Conservation (phyloP, 805 yeast genomes). For the Ogataea siamensis region DNA sequence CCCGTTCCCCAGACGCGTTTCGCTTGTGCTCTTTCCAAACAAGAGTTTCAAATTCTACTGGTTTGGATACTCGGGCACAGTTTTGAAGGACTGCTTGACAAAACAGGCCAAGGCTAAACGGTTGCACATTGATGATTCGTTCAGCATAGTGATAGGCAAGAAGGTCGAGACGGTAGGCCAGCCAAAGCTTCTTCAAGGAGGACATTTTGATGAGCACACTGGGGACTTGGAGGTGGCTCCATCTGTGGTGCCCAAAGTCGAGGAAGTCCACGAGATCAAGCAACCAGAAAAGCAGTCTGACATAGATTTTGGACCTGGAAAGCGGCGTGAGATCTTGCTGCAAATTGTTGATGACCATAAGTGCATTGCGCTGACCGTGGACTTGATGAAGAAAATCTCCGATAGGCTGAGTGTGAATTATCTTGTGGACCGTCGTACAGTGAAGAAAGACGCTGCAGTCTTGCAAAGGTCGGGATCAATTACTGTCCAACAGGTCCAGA, state of each 20-base stretch:
- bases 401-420: conserved; percentile 38
- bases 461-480: conserved; percentile 34
- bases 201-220: conserved; percentile 5
- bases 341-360: conserved; percentile 45
- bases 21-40: conserved; percentile 10
- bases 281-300: conserved; percentile 4
- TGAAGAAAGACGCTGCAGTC: conserved; percentile 41
- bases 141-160: conserved; percentile 6
- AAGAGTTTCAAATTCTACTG: conserved; percentile 13
- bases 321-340: conserved; percentile 30
- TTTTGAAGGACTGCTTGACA: conserved; percentile 7
- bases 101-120: conserved; percentile 9
- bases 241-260: conserved; percentile 6
- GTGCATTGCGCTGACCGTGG: conserved; percentile 41
- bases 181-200: conserved; percentile 2
- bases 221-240: not conserved
- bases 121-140: conserved; percentile 12
- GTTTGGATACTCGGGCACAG: conserved; percentile 19
- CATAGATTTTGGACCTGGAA: conserved; percentile 30
- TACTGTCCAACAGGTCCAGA: conserved; percentile 11
- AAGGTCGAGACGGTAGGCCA: conserved; percentile 8
- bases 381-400: conserved; percentile 41
- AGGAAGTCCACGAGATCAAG: not conserved
- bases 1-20: conserved; percentile 11
- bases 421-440: conserved; percentile 53